These are phyloP conservation scores for Maudiozyma serrabonitensis DNA, from an alignment of 805 yeast genomes.

Conservation along the genomic window DNA sequence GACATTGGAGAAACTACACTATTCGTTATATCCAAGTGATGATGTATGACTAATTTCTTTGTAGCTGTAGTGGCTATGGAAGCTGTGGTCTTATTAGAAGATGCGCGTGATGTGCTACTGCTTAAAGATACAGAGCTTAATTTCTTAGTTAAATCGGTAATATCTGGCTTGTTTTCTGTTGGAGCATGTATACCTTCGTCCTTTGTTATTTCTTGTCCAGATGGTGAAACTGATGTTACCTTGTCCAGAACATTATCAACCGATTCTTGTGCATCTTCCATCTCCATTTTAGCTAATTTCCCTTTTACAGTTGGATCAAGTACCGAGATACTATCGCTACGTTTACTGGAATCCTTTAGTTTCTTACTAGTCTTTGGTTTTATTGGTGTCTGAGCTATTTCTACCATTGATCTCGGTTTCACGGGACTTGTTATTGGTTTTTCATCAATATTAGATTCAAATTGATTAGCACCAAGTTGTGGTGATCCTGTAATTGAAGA, in stretches of 20 bases:
- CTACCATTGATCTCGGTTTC: slow-evolving; percentile 21
- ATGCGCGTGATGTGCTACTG: background rate
- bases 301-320: background rate
- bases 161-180: background rate
- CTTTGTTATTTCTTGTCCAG: background rate
- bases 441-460: background rate
- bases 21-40: slow-evolving; percentile 15
- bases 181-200: background rate
- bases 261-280: background rate
- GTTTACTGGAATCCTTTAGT: background rate
- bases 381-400: slow-evolving; percentile 16
- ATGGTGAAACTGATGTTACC: background rate
- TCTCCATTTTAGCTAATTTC: background rate
- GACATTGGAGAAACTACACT: slow-evolving; percentile 10
- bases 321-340: background rate
- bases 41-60: slow-evolving; percentile 10
- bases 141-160: background rate
- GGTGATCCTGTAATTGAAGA: background rate
- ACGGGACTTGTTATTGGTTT: background rate
- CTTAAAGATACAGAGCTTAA: slow-evolving; percentile 4
- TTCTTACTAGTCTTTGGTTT: slow-evolving; percentile 1
- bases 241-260: background rate
- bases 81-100: background rate
- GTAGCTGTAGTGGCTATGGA: slow-evolving; percentile 1
- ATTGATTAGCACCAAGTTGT: background rate